Conservation (phyloP, 140 eudicot genomes). For the Anethum foeniculum region DNA sequence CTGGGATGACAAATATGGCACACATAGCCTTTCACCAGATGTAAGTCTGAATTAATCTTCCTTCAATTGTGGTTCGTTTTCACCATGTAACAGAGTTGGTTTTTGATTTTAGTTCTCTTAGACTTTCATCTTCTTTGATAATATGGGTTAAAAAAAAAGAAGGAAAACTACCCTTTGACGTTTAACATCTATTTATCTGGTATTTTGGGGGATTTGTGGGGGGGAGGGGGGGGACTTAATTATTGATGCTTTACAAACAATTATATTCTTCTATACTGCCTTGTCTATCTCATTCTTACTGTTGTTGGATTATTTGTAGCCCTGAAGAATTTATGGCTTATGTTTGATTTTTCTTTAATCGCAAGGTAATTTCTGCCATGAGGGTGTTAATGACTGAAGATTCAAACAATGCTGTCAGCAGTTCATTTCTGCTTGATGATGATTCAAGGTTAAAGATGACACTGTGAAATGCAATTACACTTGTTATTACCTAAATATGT, state of each 20-base stretch:
- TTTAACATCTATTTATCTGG: not conserved
- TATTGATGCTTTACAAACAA: not conserved
- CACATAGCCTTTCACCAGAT: constrained; percentile 83
- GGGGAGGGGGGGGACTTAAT: not conserved
- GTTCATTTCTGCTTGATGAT: constrained; percentile 91
- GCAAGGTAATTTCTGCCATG: constrained; percentile 82
- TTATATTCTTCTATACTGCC: not conserved
- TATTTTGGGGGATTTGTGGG: not conserved
- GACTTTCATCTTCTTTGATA: not conserved
- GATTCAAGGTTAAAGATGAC: constrained; percentile 66
- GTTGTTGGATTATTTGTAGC: not conserved
- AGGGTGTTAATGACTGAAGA: constrained; percentile 90
- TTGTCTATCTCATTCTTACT: not conserved
- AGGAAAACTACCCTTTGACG: not conserved
- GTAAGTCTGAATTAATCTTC: constrained; percentile 31
- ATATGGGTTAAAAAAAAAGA: not conserved
- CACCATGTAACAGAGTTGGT: not conserved
- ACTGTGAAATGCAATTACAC: not conserved
- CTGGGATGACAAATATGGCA: constrained; percentile 95
- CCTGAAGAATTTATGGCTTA: not conserved
- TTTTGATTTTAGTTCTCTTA: not conserved
- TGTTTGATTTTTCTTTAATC: not conserved
- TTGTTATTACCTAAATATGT: not conserved
- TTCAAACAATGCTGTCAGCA: constrained; percentile 94
- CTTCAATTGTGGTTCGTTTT: not conserved